phyloP scores from a whole-genome alignment of 371 early-diverging fungal genomes.

The Chytridium lagenaria region DNA sequence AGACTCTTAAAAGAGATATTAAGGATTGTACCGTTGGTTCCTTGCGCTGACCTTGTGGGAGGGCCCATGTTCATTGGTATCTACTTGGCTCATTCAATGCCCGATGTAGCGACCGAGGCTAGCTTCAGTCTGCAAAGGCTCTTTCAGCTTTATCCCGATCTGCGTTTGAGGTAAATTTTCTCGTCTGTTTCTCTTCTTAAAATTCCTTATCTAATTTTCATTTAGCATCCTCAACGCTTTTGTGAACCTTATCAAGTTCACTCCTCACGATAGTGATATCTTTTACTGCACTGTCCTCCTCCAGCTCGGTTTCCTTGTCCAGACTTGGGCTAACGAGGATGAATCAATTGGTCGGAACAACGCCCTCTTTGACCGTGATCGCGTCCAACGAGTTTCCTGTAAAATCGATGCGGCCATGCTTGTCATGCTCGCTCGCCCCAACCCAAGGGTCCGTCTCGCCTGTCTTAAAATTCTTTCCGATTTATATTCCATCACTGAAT shows the following conservation, averaged over 20 bases:
- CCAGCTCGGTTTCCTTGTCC: slow-evolving; percentile 40
- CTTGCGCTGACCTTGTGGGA: slow-evolving; percentile 47
- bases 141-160: slow-evolving; percentile 43
- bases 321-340: slow-evolving; percentile 39
- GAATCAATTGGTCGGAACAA: background rate
- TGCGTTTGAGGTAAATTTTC: slow-evolving; percentile 43
- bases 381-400: slow-evolving; percentile 50
- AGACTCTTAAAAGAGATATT: slow-evolving; percentile 48
- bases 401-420: slow-evolving; percentile 52
- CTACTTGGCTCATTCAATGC: slow-evolving; percentile 43
- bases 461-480: slow-evolving; percentile 43
- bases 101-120: slow-evolving; percentile 47
- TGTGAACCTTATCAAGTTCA: slow-evolving; percentile 49
- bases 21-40: slow-evolving; percentile 46
- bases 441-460: slow-evolving; percentile 45
- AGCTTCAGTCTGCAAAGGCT: slow-evolving; percentile 37
- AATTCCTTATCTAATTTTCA: slow-evolving; percentile 8
- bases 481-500: slow-evolving; percentile 45
- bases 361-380: slow-evolving; percentile 36
- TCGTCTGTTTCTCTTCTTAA: slow-evolving; percentile 3
- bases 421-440: slow-evolving; percentile 46
- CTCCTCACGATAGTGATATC: slow-evolving; percentile 47
- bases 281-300: slow-evolving; percentile 46
- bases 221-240: slow-evolving; percentile 52
- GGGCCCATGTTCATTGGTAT: slow-evolving; percentile 51